Base-by-base conservation (phyloP, 164 flowering plant species). In the Magnolia changhungtana region DNA sequence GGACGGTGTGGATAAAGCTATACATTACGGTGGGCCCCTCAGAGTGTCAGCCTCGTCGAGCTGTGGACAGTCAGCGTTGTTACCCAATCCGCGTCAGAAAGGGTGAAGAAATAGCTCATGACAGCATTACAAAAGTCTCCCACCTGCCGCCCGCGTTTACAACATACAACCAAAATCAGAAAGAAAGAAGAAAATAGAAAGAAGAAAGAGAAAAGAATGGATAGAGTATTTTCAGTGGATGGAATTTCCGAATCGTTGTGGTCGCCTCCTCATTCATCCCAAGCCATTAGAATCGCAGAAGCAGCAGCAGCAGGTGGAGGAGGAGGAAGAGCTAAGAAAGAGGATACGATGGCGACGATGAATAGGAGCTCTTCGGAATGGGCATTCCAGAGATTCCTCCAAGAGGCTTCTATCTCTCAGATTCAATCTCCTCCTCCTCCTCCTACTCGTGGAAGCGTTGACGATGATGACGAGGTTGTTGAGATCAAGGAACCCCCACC, bases 331-430 rank as follows among this genome's bases (percentile, higher is more conserved):
- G 29, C 24, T 55, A 69, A 23, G 24, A 45, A 67, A 13, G 63
- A 71, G 0, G 77, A 24, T 19, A 79, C 59, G 18, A 80, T 16
- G 16, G 16, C 23, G n/a, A 79, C 8, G 69, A 90, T 96, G 96
- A 90, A 90, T 74, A 85, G 98, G 23, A 94, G 93, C 83, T 80
- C 86, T 4, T 96, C 99, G 2, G 98, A 96, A 71, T 96, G 97
- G 98, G 90, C 94, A 0, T 92, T 96, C 58, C 92, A 96, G 83
- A 82, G 87, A 9, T 91, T 90, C 66, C 84, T 94, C 7, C 91
- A 88, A 72, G 93, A 90, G 72, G 86, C 85, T 8, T 69, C 83
- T 3, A 59, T 81, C 52, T n/a, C 76, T 63, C 14, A 37, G 3
- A 24, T 71, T 64, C 64, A 51, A 69, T 49, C 49, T 52, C 20